These are phyloP conservation scores for Colletotrichum graminicola DNA, from an alignment of 2,329 filamentous ascomycete species.

Conservation along the genomic window DNA sequence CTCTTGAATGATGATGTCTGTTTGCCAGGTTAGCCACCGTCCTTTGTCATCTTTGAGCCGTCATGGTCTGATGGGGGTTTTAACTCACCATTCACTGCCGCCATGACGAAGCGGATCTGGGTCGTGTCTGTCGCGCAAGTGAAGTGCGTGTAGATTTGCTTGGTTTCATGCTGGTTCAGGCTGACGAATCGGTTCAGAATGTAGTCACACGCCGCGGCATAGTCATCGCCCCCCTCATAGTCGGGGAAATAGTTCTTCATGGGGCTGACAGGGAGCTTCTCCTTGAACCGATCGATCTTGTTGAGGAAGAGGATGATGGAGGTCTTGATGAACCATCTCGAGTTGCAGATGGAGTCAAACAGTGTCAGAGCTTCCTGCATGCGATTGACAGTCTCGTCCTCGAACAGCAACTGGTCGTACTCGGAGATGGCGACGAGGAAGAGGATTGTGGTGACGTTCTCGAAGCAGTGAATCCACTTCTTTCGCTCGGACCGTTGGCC, in stretches of 20 bases:
- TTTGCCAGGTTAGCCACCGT: constrained; percentile 13
- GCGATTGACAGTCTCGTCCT: constrained; percentile 95
- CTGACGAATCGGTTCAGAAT: constrained; percentile 99
- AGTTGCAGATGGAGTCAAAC: constrained; percentile 90
- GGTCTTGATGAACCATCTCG: constrained; percentile 90
- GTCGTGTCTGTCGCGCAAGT: constrained; percentile 99
- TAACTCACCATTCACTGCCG: constrained; percentile 91
- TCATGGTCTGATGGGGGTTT: neutral
- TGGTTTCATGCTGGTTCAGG: constrained; percentile 98
- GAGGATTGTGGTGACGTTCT: constrained; percentile 96
- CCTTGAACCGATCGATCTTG: constrained; percentile 91
- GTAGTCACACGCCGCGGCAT: constrained; percentile 96
- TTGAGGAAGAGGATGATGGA: constrained; percentile 91
- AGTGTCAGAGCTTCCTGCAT: constrained; percentile 91
- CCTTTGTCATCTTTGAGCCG: constrained; percentile 17
- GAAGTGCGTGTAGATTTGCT: constrained; percentile 99
- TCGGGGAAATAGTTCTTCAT: constrained; percentile 92
- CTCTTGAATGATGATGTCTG: constrained; percentile 99
- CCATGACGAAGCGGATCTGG: constrained; percentile 99
- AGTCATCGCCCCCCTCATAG: constrained; percentile 95
- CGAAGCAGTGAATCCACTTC: constrained; percentile 99
- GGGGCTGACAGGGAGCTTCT: constrained; percentile 84
- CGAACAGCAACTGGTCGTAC: constrained; percentile 95
- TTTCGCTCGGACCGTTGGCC: constrained; percentile 96
- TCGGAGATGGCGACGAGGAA: constrained; percentile 98